phyloP scores from a whole-genome alignment of 2,329 filamentous ascomycete genomes.

The Penicillium sp. region DNA sequence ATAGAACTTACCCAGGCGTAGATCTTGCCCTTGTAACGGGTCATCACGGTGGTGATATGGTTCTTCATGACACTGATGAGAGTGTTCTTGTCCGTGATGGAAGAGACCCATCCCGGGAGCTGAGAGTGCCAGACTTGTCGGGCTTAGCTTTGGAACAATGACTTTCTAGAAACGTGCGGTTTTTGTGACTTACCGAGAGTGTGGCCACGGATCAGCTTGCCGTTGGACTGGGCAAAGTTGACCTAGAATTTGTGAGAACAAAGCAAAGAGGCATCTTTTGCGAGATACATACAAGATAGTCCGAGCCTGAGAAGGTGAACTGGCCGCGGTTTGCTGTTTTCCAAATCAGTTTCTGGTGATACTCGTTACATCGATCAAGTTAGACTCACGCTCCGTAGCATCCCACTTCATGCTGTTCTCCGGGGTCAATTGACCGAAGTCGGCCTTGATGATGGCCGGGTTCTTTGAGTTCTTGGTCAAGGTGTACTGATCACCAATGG shows the following conservation, averaged over 20 bases:
- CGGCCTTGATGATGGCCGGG: slow-evolving; percentile 65
- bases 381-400: slow-evolving; percentile 58
- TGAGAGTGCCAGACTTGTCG: slow-evolving; percentile 46
- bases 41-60: slow-evolving; percentile 45
- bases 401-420: slow-evolving; percentile 71
- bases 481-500: slow-evolving; percentile 58
- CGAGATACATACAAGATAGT: slow-evolving; percentile 2
- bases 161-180: background rate
- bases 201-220: slow-evolving; percentile 65
- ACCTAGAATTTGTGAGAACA: slow-evolving; percentile 42
- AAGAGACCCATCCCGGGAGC: slow-evolving; percentile 37
- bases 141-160: background rate
- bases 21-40: slow-evolving; percentile 43
- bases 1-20: slow-evolving; percentile 42
- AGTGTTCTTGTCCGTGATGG: slow-evolving; percentile 53
- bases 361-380: background rate
- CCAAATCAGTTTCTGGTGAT: background rate
- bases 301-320: slow-evolving; percentile 1
- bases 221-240: slow-evolving; percentile 45
- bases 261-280: background rate
- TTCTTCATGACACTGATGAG: slow-evolving; percentile 61
- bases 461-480: slow-evolving; percentile 63
- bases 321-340: slow-evolving; percentile 2
- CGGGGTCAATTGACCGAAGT: slow-evolving; percentile 69
- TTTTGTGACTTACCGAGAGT: slow-evolving; percentile 50